Conservation (phyloP, 148 eudicot species). For the Tetragonia tetragonoides region DNA sequence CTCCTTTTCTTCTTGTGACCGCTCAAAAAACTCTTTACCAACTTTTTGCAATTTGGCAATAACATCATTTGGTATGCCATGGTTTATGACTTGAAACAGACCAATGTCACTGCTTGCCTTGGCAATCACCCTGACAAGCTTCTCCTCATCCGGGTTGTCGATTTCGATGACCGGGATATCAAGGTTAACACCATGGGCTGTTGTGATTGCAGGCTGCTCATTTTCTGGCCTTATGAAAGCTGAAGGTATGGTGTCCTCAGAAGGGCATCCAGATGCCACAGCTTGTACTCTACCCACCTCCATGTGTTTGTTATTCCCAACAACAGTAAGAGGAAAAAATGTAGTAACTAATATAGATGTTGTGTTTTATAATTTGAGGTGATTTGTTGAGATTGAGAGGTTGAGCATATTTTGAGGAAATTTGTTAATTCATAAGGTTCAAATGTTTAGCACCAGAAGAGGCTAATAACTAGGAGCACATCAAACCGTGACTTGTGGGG, state of each 20-base stretch:
- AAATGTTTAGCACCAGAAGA: not conserved
- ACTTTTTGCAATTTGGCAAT: slow-evolving; percentile 42
- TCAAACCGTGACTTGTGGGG: slow-evolving; percentile 1
- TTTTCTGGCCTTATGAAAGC: slow-evolving; percentile 53
- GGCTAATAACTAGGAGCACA: not conserved
- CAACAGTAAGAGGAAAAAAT: not conserved
- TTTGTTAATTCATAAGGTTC: not conserved
- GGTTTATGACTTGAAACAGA: slow-evolving; percentile 62
- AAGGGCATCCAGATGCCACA: slow-evolving; percentile 37
- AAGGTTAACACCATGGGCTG: slow-evolving; percentile 31
- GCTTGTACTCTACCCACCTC: slow-evolving; percentile 66
- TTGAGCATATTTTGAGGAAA: not conserved
- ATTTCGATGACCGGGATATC: slow-evolving; percentile 60
- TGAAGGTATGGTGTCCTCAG: slow-evolving; percentile 41
- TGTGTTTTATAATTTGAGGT: not conserved
- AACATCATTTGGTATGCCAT: slow-evolving; percentile 49
- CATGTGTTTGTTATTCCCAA: slow-evolving; percentile 13
- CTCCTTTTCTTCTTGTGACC: slow-evolving; percentile 51
- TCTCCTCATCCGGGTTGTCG: slow-evolving; percentile 26
- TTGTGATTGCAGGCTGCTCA: slow-evolving; percentile 59
- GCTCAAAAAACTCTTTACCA: slow-evolving; percentile 65
- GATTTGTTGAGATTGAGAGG: not conserved
- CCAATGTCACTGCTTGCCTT: slow-evolving; percentile 58
- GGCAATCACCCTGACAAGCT: slow-evolving; percentile 28
- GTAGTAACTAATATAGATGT: not conserved